phyloP scores from a whole-genome alignment of 2,329 filamentous ascomycete genomes.

The Meredithiella fracta region DNA sequence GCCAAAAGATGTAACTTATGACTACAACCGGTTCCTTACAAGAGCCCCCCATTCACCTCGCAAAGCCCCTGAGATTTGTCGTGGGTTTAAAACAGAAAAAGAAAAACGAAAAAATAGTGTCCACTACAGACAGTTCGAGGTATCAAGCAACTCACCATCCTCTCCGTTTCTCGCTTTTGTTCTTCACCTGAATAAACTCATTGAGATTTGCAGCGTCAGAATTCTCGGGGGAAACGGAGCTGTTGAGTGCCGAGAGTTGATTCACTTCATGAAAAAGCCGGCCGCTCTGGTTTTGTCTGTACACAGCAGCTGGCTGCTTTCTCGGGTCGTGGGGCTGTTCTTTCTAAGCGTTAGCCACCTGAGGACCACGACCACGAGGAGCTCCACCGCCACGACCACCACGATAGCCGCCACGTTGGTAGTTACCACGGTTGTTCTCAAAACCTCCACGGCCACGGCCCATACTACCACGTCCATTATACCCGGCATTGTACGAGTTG shows the following conservation, averaged over 20 bases:
- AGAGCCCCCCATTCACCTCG: too few relatives aligned
- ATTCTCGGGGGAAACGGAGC: background rate
- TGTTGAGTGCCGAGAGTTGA: background rate
- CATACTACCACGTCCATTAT: conserved; percentile 40
- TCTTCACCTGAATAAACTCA: background rate
- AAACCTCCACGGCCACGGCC: conserved; percentile 50
- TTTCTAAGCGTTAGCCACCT: conserved; percentile 34
- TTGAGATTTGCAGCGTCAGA: background rate
- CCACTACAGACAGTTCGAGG: background rate
- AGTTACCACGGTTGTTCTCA: conserved; percentile 44
- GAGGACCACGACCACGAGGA: conserved; percentile 44
- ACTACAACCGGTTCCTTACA: too few relatives aligned
- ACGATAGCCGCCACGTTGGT: conserved; percentile 43
- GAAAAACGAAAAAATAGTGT: conserved; percentile 1
- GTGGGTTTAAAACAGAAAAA: background rate
- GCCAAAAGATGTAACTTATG: too few relatives aligned
- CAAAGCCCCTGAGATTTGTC: too few relatives aligned
- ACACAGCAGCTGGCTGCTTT: background rate
- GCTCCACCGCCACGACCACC: conserved; percentile 49
- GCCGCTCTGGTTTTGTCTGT: background rate
- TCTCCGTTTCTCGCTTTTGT: background rate
- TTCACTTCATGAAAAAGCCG: background rate
- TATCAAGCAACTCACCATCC: too few relatives aligned
- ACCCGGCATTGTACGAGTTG: conserved; percentile 48
- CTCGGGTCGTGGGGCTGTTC: background rate